Evolutionary conservation across 371 early-diverging fungal genomes (phyloP), one percentile per base, ranked within the genome.

Genomic region (Circinella minor): DNA sequence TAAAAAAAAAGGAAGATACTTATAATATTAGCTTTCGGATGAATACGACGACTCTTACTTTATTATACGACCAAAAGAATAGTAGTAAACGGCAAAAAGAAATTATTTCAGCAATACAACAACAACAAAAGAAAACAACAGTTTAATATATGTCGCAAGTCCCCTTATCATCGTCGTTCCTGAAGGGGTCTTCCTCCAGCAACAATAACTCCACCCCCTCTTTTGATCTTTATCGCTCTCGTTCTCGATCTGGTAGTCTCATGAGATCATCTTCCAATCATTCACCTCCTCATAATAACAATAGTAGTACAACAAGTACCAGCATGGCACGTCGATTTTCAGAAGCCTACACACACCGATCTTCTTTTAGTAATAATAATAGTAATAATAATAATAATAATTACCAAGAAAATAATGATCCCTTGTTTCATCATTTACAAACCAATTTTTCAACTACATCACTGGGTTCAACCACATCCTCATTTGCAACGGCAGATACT

Each of bases 91-190:
- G 57, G 27, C 57, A 57, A n/a, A 18, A 57, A 10, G 27, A n/a
- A 55, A 18, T n/a, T 17, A 18, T n/a, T 15, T 10, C 57, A 57
- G 9, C 63, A 62, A 27, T 17, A 20, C 34, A 27, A 15, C 46
- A 27, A 63, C 34, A n/a, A 63, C n/a, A 43, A 43, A 43, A 43
- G 11, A 43, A 43, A 43, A 43, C 43, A 6, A 5, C 47, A 18
- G 15, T 27, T 47, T 47, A 63, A 63, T 39, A 17, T 65, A 51
- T 65, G 65, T 65, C 65, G 37, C 65, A 65, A 65, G 65, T 49
- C 65, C 67, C 67, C 36, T 54, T 43, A 57, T 37, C 62, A n/a
- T 36, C 67, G 39, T n/a, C 67, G 67, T 66, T 66, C 67, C 59
- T 66, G 67, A 66, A 66, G 65, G 65, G 55, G 62, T 69, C 69